Conservation (phyloP, 495 filamentous ascomycete genomes). For the Parathielavia hyrcaniae region DNA sequence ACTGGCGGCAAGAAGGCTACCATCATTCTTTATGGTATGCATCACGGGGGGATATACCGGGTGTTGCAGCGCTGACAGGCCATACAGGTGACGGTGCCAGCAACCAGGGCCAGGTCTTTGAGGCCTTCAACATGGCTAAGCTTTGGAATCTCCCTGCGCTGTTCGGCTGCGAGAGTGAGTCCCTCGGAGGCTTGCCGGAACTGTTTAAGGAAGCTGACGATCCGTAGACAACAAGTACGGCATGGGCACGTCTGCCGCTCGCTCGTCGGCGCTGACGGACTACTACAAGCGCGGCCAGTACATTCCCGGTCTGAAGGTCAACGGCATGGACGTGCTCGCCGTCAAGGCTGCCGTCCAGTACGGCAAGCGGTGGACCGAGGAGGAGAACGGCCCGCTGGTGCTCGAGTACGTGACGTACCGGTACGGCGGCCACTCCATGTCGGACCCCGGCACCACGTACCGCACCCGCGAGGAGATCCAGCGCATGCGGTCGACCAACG, state of each 20-base stretch:
- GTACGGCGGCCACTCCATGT: constrained; percentile 99
- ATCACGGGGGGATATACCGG: no score
- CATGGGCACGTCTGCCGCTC: constrained; percentile 95
- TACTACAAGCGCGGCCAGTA: constrained; percentile 99
- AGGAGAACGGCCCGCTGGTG: constrained; percentile 85
- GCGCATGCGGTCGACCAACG: constrained; percentile 96
- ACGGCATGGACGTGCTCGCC: constrained; percentile 98
- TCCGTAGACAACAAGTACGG: constrained; percentile 96
- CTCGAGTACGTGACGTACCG: constrained; percentile 99
- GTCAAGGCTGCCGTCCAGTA: constrained; percentile 93
- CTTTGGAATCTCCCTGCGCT: constrained; percentile 93
- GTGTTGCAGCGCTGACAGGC: constrained; percentile 8
- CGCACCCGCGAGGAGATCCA: constrained; percentile 98
- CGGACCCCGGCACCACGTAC: constrained; percentile 97
- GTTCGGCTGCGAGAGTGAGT: constrained; percentile 96
- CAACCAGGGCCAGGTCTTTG: constrained; percentile 99
- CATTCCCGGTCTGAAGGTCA: constrained; percentile 98
- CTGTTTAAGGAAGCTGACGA: background rate
- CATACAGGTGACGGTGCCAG: constrained; percentile 68
- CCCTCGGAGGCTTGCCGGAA: background rate
- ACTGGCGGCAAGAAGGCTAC: constrained; percentile 74
- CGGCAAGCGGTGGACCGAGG: constrained; percentile 74
- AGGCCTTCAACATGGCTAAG: constrained; percentile 99
- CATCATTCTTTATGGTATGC: constrained; percentile 74
- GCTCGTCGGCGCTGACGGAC: constrained; percentile 90